Conservation (phyloP, 768 basidiomycete genomes). For the Tubosaeta brunneosetosa region DNA sequence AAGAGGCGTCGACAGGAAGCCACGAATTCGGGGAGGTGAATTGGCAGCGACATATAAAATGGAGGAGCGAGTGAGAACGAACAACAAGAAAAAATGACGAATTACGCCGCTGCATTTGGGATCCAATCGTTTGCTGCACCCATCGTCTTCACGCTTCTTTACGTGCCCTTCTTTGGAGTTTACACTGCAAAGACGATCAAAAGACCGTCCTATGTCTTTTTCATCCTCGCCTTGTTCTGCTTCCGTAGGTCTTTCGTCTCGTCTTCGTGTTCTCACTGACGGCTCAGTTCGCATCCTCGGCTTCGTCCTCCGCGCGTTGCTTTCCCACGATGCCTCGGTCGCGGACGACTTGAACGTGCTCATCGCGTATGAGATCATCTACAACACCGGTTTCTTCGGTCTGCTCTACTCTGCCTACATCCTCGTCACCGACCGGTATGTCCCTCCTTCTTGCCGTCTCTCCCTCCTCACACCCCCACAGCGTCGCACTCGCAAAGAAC, state of each 20-base stretch:
- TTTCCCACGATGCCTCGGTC: slow-evolving; percentile 15
- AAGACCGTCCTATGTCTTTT: slow-evolving; percentile 18
- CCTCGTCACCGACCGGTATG: slow-evolving; percentile 30
- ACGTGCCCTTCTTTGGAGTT: slow-evolving; percentile 15
- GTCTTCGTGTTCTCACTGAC: background rate
- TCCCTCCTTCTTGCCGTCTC: background rate
- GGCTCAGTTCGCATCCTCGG: slow-evolving; percentile 13
- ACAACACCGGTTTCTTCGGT: slow-evolving; percentile 34
- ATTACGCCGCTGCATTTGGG: slow-evolving; percentile 16
- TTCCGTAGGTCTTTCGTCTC: slow-evolving; percentile 11
- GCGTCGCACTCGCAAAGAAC: slow-evolving; percentile 10
- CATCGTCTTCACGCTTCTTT: slow-evolving; percentile 25
- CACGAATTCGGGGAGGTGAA: slow-evolving; percentile 47
- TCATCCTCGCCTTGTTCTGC: slow-evolving; percentile 26
- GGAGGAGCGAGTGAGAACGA: background rate
- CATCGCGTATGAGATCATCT: slow-evolving; percentile 30
- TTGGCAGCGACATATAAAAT: slow-evolving; percentile 25
- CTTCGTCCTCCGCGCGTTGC: slow-evolving; percentile 15
- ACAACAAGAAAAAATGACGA: background rate
- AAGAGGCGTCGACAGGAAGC: background rate
- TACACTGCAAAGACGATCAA: slow-evolving; percentile 12
- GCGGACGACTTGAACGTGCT: slow-evolving; percentile 19
- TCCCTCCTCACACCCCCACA: background rate
- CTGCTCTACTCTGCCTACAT: slow-evolving; percentile 27
- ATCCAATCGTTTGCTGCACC: slow-evolving; percentile 24